These are phyloP conservation scores for Aureobasidium sp. DNA, from an alignment of 2,329 filamentous ascomycete species.

Conservation along the genomic window DNA sequence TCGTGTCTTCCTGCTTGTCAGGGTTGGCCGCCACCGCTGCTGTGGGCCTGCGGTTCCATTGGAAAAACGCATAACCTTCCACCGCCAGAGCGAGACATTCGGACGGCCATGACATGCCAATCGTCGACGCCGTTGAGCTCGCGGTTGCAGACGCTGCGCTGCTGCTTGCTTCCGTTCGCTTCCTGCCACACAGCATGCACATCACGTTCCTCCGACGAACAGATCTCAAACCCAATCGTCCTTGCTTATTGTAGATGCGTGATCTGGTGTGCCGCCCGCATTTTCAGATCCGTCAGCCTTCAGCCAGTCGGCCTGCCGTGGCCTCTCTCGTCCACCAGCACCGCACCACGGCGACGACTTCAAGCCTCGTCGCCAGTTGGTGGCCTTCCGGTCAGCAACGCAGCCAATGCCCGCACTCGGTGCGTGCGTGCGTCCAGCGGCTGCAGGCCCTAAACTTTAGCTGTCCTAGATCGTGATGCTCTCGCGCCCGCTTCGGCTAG, in stretches of 20 bases:
- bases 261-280: slow-evolving; percentile 1
- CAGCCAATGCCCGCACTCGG: slow-evolving; percentile 8
- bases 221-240: slow-evolving; percentile 14
- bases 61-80: slow-evolving; percentile 4
- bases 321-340: neutral
- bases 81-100: neutral
- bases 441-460: slow-evolving; percentile 11
- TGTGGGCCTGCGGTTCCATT: neutral
- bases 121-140: slow-evolving; percentile 2
- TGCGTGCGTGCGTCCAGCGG: slow-evolving; percentile 8
- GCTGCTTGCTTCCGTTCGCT: slow-evolving; percentile 11
- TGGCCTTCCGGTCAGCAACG: neutral
- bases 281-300: neutral
- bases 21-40: neutral
- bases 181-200: slow-evolving; percentile 13
- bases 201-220: slow-evolving; percentile 10
- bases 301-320: neutral
- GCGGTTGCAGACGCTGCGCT: slow-evolving; percentile 4
- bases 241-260: neutral
- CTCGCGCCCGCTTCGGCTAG: neutral
- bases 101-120: neutral
- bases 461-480: slow-evolving; percentile 5
- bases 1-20: slow-evolving; percentile 14
- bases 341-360: neutral
- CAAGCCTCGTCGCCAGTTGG: neutral